A percentile compares a stretch with the other conserved stretches of the same genome.
Conservation (phyloP, 306 rosid genomes). For the cucumber (Cucumis sativus) region DNA sequence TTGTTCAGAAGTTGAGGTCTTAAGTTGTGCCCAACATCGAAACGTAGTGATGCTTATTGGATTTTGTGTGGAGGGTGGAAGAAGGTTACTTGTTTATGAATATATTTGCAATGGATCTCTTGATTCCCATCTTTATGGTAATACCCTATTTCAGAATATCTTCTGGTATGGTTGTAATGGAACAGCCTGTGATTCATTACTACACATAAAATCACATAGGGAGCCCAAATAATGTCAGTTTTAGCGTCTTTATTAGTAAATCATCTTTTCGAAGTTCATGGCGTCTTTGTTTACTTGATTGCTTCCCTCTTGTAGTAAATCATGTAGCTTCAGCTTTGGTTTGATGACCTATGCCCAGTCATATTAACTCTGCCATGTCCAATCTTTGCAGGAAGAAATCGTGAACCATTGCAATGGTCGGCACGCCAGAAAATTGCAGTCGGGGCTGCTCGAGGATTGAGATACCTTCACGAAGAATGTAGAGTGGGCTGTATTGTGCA, state of each 20-base stretch:
- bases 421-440: constrained; percentile 76
- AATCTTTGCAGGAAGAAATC: constrained; percentile 42
- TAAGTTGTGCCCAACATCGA: constrained; percentile 96
- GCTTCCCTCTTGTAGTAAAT: neutral
- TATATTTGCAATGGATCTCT: constrained; percentile 84
- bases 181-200: neutral
- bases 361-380: neutral
- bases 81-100: constrained; percentile 85
- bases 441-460: constrained; percentile 95
- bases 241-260: neutral
- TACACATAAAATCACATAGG: neutral
- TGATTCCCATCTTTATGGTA: constrained; percentile 87
- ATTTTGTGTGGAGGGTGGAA: constrained; percentile 82
- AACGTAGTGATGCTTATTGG: constrained; percentile 91
- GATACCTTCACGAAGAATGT: constrained; percentile 98
- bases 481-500: constrained; percentile 99
- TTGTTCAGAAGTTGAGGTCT: constrained; percentile 93
- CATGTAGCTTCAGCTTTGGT: neutral
- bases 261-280: neutral
- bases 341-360: neutral
- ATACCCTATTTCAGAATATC: neutral
- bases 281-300: neutral
- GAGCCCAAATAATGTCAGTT: neutral
- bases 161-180: neutral
- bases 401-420: constrained; percentile 50